Conservation (phyloP, 2,329 filamentous ascomycete genomes). For the Xylaria sp. region DNA sequence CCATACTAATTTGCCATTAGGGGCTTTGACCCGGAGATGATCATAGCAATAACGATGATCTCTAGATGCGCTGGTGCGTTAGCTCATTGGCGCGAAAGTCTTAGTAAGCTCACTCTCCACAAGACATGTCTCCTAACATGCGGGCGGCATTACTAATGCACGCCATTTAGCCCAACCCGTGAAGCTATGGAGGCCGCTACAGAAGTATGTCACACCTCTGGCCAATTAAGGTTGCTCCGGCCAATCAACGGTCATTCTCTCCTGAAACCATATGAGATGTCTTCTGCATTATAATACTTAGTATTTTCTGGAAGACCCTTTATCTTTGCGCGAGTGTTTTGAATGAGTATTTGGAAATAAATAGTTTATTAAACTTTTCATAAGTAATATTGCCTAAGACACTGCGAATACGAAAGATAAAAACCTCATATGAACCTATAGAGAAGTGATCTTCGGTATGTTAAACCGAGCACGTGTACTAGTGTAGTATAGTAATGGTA, state of each 20-base stretch:
- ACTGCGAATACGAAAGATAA: too few species aligned
- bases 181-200: constrained; percentile 47
- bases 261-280: background rate
- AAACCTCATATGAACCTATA: too few species aligned
- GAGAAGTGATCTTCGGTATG: background rate
- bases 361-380: background rate
- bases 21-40: constrained; percentile 49
- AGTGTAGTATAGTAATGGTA: background rate
- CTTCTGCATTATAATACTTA: constrained; percentile 4
- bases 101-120: constrained; percentile 38
- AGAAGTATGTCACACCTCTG: constrained; percentile 46
- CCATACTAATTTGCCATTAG: constrained; percentile 33
- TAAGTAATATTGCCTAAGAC: too few species aligned
- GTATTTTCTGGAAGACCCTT: background rate
- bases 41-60: constrained; percentile 46
- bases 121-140: constrained; percentile 1
- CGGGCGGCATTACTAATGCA: constrained; percentile 6
- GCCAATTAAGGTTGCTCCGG: constrained; percentile 35
- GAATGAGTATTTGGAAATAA: background rate
- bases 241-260: background rate
- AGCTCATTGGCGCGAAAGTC: constrained; percentile 50
- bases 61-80: constrained; percentile 46
- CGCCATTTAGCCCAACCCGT: constrained; percentile 43
- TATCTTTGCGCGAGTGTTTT: background rate
- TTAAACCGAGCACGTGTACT: background rate